Conservation (phyloP, 1,284 basidiomycete species). For the Rhodotorula glutinis region DNA sequence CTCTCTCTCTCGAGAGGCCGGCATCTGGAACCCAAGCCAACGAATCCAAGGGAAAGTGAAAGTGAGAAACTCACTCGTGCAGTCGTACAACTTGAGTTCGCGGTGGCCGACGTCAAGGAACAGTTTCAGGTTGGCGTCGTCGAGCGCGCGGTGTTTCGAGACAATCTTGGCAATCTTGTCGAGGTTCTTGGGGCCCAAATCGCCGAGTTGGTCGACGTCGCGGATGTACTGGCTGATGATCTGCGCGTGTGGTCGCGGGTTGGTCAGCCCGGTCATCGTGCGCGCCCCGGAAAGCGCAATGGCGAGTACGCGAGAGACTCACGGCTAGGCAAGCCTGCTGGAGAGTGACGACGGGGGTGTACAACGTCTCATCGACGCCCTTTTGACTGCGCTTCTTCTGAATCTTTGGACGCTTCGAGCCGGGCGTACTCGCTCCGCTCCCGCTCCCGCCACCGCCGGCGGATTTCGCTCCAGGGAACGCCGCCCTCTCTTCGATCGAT, state of each 20-base stretch:
- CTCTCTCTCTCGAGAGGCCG: too few relatives aligned
- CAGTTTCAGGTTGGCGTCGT: slow-evolving; percentile 69
- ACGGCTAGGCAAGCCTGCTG: slow-evolving; percentile 36
- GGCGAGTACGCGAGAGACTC: too few relatives aligned
- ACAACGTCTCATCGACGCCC: slow-evolving; percentile 21
- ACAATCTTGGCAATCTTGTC: slow-evolving; percentile 79
- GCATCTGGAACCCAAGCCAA: too few relatives aligned
- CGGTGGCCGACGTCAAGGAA: slow-evolving; percentile 75
- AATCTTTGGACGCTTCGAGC: not conserved
- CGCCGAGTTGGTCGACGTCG: slow-evolving; percentile 73
- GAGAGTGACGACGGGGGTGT: slow-evolving; percentile 32
- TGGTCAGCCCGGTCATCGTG: too few relatives aligned
- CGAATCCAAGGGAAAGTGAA: too few relatives aligned
- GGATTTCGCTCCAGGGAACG: slow-evolving; percentile 16
- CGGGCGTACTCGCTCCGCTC: not conserved
- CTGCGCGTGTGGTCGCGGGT: slow-evolving; percentile 53
- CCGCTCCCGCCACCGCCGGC: slow-evolving; percentile 9
- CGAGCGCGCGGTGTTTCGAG: slow-evolving; percentile 77
- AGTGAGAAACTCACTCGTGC: slow-evolving; percentile 81
- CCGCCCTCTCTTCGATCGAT: slow-evolving; percentile 32
- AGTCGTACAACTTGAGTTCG: slow-evolving; percentile 78
- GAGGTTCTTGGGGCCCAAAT: slow-evolving; percentile 75
- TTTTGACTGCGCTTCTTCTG: slow-evolving; percentile 33
- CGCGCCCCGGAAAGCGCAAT: too few relatives aligned
- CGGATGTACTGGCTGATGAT: slow-evolving; percentile 82